phyloP scores from a whole-genome alignment of 306 rosid genomes.

The Begonia peltatifolia region DNA sequence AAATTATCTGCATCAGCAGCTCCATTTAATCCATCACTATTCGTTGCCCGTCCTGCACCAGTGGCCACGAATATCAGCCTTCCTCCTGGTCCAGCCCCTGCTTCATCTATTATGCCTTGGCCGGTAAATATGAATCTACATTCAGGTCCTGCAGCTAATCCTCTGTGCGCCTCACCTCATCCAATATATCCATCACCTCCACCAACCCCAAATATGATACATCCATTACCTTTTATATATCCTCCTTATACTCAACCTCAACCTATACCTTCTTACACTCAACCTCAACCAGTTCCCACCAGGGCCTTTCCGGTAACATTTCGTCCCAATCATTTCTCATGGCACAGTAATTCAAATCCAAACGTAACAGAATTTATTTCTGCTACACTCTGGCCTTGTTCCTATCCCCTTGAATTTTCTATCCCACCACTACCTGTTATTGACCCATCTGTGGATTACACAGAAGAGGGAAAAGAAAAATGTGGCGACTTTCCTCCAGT shows the following conservation, averaged over 20 bases:
- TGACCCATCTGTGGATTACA: conserved; percentile 39
- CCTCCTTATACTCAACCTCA: conserved; percentile 69
- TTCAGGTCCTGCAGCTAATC: conserved; percentile 52
- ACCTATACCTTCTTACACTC: conserved; percentile 38
- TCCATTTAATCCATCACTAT: conserved; percentile 84
- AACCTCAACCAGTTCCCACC: conserved; percentile 56
- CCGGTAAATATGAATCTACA: conserved; percentile 81
- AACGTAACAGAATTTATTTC: conserved; percentile 54
- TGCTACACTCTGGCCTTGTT: conserved; percentile 55
- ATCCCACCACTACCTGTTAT: conserved; percentile 41
- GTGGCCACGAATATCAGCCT: conserved; percentile 53
- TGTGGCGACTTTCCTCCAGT: conserved; percentile 30
- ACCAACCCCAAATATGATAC: conserved; percentile 83
- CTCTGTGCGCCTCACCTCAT: conserved; percentile 84
- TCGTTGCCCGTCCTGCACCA: conserved; percentile 52
- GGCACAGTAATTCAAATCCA: conserved; percentile 68
- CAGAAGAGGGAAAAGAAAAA: conserved; percentile 31
- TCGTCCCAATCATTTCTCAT: conserved; percentile 68
- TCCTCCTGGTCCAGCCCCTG: conserved; percentile 49
- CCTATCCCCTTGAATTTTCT: conserved; percentile 74
- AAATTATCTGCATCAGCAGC: conserved; percentile 94
- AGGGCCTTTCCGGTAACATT: conserved; percentile 61
- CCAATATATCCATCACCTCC: conserved; percentile 88
- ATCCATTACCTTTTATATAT: conserved; percentile 68
- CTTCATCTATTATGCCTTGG: conserved; percentile 68